Base-by-base conservation (phyloP, 805 yeast species). In the Ogataea siamensis region DNA sequence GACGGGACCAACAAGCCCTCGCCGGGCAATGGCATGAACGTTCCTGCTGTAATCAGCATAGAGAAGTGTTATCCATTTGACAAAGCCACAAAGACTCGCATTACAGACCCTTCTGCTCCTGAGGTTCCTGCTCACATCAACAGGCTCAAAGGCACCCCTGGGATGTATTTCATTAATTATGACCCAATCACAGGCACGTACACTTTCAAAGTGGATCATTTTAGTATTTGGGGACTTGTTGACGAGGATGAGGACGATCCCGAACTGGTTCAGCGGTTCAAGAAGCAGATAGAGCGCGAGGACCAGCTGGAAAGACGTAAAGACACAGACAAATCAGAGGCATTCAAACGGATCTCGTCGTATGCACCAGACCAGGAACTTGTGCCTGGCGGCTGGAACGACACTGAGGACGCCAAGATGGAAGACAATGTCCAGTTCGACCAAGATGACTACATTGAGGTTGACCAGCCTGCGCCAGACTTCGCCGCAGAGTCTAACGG, bases 211-310 rank as follows among this genome's bases (percentile, higher is more conserved):
- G 96, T 89, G 7, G 79, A 83, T 49, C 99, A 93, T 65, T 93
- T 93, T 54, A 87, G 96, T 65, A 76, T 85, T 5, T 93, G 97
- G 96, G 98, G 98, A 5, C 63, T 93, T 25, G 71, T 82, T 12
- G 84, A 80, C 47, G 87, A 81, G 17, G 80, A 67, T 10, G 74
- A 73, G 25, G 69, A 76, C 28, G 87, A 78, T 46, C 70, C 66
- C 8, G 73, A 71, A 17, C 61, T 70, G 15, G 57, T 56, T 36
- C 46, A 41, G 40, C 60, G 46, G 30, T 63, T 56, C 43, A 43
- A 50, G 9, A 50, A 53, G 31, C 62, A 60, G 40, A 58, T 59
- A 30, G 39, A 45, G 31, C 39, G 34, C 14, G 57, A 54, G 42
- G 23, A 15, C 2, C 25, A 26, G 10, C 42, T 34, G 12, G 46